Percentiles rank a stretch among this genome's conserved stretches.
phyloP scores from a whole-genome alignment of 2,329 filamentous ascomycete species.

The Aspergillus puulaauensis region DNA sequence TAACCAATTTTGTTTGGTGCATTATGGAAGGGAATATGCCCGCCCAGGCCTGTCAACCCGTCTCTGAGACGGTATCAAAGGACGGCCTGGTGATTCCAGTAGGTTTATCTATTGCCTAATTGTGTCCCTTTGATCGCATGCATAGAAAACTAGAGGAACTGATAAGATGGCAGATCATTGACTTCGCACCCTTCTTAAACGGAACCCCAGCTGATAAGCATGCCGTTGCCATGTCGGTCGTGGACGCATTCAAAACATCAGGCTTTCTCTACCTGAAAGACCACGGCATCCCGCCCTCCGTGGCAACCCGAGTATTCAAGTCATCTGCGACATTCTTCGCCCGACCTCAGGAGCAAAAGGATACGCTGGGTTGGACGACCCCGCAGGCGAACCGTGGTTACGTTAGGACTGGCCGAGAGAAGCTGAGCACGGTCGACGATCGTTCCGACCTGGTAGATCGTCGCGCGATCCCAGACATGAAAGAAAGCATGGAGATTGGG shows the following conservation, averaged over 20 bases:
- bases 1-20: background rate
- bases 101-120: constrained; percentile 2
- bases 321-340: constrained; percentile 71
- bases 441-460: constrained; percentile 58
- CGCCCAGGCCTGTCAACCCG: constrained; percentile 21
- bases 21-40: constrained; percentile 20
- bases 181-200: constrained; percentile 72
- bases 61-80: constrained; percentile 40
- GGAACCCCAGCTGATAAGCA: constrained; percentile 62
- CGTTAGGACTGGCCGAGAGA: constrained; percentile 69
- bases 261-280: constrained; percentile 89
- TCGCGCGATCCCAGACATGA: constrained; percentile 51
- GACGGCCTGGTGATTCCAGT: constrained; percentile 47
- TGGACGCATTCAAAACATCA: constrained; percentile 77
- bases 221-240: constrained; percentile 68
- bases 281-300: constrained; percentile 65
- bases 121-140: background rate
- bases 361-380: constrained; percentile 68
- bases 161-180: constrained; percentile 60
- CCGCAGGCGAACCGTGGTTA: constrained; percentile 74
- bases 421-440: constrained; percentile 61
- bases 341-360: constrained; percentile 62
- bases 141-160: background rate
- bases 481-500: constrained; percentile 63
- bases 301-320: constrained; percentile 63